These are phyloP conservation scores for Pythium vanterpoolii DNA, from an alignment of 352 stramenopile genomes.

Conservation along the genomic window DNA sequence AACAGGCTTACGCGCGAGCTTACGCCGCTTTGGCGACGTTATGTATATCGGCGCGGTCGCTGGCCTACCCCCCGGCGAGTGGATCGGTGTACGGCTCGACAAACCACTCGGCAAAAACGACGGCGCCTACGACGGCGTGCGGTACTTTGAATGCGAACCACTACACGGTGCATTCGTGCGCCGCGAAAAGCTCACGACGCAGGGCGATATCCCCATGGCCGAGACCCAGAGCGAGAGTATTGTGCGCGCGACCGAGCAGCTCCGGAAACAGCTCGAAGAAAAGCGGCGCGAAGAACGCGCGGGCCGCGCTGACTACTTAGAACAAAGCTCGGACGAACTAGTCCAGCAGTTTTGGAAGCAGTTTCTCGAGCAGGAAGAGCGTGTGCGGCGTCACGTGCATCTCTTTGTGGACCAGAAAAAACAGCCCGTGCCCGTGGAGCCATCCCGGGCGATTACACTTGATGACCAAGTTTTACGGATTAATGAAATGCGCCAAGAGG, in stretches of 20 bases:
- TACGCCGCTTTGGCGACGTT: slow-evolving; percentile 68
- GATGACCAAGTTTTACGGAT: slow-evolving; percentile 49
- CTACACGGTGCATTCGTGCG: slow-evolving; percentile 71
- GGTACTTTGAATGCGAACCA: slow-evolving; percentile 62
- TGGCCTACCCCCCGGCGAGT: slow-evolving; percentile 53
- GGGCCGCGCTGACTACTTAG: slow-evolving; percentile 29
- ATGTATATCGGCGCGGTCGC: slow-evolving; percentile 55
- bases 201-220: slow-evolving; percentile 51
- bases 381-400: slow-evolving; percentile 44
- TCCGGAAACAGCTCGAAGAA: slow-evolving; percentile 37
- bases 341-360: slow-evolving; percentile 59
- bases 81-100: slow-evolving; percentile 72
- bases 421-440: slow-evolving; percentile 38
- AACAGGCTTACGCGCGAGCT: slow-evolving; percentile 42
- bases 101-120: slow-evolving; percentile 77
- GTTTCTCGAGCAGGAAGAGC: slow-evolving; percentile 51
- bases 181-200: slow-evolving; percentile 48
- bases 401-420: slow-evolving; percentile 61
- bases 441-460: slow-evolving; percentile 40
- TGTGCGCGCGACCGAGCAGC: slow-evolving; percentile 44
- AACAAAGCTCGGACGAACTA: slow-evolving; percentile 48
- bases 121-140: slow-evolving; percentile 39
- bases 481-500: slow-evolving; percentile 52
- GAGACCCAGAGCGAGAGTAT: slow-evolving; percentile 50
- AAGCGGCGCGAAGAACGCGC: slow-evolving; percentile 24